These are phyloP conservation scores for Penicillium egyptiacum DNA, from an alignment of 495 filamentous ascomycete species.

Conservation along the genomic window DNA sequence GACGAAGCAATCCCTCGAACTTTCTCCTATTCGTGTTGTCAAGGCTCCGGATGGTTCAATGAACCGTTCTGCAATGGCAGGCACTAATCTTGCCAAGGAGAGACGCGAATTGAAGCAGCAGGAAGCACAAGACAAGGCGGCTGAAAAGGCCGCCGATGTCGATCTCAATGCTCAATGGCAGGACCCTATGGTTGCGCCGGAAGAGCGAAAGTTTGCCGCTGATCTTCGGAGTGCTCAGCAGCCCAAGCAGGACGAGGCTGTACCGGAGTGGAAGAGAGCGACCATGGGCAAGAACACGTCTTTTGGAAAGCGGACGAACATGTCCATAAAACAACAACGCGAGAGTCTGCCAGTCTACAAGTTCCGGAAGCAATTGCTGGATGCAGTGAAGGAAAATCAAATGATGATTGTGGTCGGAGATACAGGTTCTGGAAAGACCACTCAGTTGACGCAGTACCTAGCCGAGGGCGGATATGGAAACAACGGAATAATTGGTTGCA, in stretches of 20 bases:
- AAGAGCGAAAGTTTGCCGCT: constrained; percentile 80
- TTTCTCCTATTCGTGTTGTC: constrained; percentile 93
- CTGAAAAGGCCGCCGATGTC: constrained; percentile 73
- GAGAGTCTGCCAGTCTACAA: constrained; percentile 89
- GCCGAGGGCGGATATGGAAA: constrained; percentile 90
- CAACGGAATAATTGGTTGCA: constrained; percentile 92
- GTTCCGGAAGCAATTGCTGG: constrained; percentile 82
- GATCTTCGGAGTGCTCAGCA: constrained; percentile 66
- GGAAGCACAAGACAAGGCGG: constrained; percentile 80
- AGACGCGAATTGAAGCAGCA: constrained; percentile 84
- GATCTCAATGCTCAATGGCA: constrained; percentile 93
- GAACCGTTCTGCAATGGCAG: constrained; percentile 92
- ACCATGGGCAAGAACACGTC: constrained; percentile 79
- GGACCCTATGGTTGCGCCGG: constrained; percentile 88
- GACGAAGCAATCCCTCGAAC: constrained; percentile 90
- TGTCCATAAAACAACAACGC: constrained; percentile 94
- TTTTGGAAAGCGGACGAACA: constrained; percentile 80
- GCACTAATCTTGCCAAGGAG: constrained; percentile 86
- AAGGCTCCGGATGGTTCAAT: constrained; percentile 96
- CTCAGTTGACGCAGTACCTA: constrained; percentile 91
- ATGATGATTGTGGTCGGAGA: constrained; percentile 95
- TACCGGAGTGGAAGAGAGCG: constrained; percentile 92
- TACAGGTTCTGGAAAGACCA: constrained; percentile 97
- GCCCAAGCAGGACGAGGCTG: constrained; percentile 57
- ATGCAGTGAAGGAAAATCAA: constrained; percentile 86